Evolutionary conservation across 2,329 filamentous ascomycete genomes (phyloP), one percentile per base, ranked within the genome.

Genomic region (Dactylonectria estremocensis): DNA sequence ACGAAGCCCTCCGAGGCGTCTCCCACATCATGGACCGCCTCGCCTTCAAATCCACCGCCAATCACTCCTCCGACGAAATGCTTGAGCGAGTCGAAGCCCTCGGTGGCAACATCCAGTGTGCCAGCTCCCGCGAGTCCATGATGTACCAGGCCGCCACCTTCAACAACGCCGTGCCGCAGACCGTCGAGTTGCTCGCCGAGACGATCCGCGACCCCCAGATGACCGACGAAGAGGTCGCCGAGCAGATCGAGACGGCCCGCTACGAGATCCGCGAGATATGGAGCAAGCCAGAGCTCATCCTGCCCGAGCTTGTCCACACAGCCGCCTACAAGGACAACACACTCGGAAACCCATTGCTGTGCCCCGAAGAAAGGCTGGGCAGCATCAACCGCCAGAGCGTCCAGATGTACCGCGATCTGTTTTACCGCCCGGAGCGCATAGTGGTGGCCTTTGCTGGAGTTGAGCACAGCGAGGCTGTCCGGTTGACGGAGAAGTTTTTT

Each of bases 141-240:
- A 99, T 99, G 96, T 99, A 99, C 85, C 96, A 99, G 82, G 94
- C 95, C 1, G 96, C 96, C 28, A 98, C 95, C 33, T 99, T 99
- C 89, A 99, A 99, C 85, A 92, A 92, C 28, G 92, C 94, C 18
- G 95, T 99, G 9, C 91, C 93, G 7, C 90, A 90, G 9, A 94
- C 95, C 13, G 89, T 97, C 24, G 94, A 88, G 33, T 83, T 99
- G 18, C 89, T 99, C 46, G 95, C 96, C 66, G 96, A 99, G 81
- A 98, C 96, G 35, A 97, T 99, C 69, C 92, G 94, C 66, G 89
- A 97, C 72, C 94, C 96, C 6, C 81, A 88, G 62, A 92, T 98
- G 72, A 97, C 94, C 9, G 92, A 97, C 28, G 90, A 93, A 20
- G 96, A 99, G 82, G 93, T 99, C 1, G 83, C 88, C 20, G 90